phyloP scores from a whole-genome alignment of 106 monocot genomes.

The Dendrobium catenatum region DNA sequence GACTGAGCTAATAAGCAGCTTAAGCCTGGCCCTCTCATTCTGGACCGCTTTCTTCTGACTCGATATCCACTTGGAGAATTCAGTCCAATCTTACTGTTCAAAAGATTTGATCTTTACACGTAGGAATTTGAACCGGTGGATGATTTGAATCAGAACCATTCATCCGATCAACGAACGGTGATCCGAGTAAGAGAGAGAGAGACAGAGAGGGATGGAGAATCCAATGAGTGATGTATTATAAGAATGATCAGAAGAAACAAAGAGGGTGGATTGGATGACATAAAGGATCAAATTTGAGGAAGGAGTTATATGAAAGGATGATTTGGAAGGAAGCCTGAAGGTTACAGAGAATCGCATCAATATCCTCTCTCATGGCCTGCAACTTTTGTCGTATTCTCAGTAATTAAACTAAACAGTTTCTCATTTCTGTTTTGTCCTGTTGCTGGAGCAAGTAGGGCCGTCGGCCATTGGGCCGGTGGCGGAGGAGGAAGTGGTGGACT shows the following conservation, averaged over 20 bases:
- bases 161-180: not conserved
- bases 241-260: not conserved
- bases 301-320: not conserved
- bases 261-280: not conserved
- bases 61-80: too few species aligned
- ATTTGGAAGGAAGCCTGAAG: conserved; percentile 4
- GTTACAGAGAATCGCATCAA: conserved; percentile 2
- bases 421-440: not conserved
- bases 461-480: not conserved
- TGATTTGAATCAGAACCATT: not conserved
- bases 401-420: not conserved
- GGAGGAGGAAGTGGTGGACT: not conserved
- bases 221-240: not conserved
- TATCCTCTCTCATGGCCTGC: not conserved
- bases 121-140: not conserved
- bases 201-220: not conserved
- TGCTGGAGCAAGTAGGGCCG: not conserved
- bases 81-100: too few species aligned
- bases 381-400: not conserved
- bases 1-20: too few species aligned
- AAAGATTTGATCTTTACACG: not conserved
- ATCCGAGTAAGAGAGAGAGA: not conserved
- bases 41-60: too few species aligned
- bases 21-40: too few species aligned
- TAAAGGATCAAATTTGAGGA: not conserved